A percentile compares a stretch with the other conserved stretches of the same genome.
Conservation (phyloP, 1,284 basidiomycete species). For the Fomes fomentarius region DNA sequence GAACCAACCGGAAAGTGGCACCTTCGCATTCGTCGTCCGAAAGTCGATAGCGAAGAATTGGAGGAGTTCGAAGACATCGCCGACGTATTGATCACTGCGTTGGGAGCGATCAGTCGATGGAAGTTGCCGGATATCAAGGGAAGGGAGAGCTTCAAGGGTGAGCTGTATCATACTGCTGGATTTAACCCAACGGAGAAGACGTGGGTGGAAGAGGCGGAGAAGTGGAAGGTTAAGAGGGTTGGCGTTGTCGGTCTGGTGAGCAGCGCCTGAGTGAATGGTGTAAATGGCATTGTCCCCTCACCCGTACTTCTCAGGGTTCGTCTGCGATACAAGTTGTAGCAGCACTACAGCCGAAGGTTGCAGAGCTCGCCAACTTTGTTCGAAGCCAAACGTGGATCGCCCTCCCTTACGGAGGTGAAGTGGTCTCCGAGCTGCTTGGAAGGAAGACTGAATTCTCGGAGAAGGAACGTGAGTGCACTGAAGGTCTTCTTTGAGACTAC, state of each 20-base stretch:
- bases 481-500: too few relatives aligned
- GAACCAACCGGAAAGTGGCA: slow-evolving; percentile 56
- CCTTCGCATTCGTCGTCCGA: slow-evolving; percentile 42
- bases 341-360: slow-evolving; percentile 55
- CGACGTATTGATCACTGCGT: slow-evolving; percentile 54
- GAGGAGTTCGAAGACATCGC: slow-evolving; percentile 54
- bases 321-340: slow-evolving; percentile 68
- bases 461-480: too few relatives aligned
- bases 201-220: slow-evolving; percentile 51
- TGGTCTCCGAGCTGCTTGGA: slow-evolving; percentile 42
- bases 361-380: slow-evolving; percentile 56
- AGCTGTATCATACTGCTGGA: slow-evolving; percentile 56
- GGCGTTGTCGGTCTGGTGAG: slow-evolving; percentile 65
- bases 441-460: too few relatives aligned
- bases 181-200: slow-evolving; percentile 50
- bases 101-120: slow-evolving; percentile 55
- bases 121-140: slow-evolving; percentile 63
- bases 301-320: slow-evolving; percentile 47
- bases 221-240: slow-evolving; percentile 57
- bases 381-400: slow-evolving; percentile 66
- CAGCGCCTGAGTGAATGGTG: neutral
- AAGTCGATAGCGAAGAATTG: slow-evolving; percentile 25
- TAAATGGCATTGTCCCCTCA: too few relatives aligned
- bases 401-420: slow-evolving; percentile 46
- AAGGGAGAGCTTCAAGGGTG: slow-evolving; percentile 51